Evolutionary conservation across 1,139 yeast species (phyloP).

Genomic region (Blastobotrys arbuscula): DNA sequence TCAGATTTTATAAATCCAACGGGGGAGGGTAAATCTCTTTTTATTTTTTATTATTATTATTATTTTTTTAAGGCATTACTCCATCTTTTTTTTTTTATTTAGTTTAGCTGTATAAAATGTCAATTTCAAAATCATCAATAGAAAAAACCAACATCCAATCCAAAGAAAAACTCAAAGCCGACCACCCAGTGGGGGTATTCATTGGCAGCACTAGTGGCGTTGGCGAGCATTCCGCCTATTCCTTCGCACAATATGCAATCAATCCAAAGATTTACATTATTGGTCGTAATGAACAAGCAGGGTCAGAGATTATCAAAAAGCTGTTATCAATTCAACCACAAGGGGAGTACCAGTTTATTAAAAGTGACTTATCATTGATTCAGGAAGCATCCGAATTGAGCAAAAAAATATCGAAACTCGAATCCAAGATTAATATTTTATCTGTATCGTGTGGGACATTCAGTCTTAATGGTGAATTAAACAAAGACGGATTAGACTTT

Average conservation of each 20-base stretch:
- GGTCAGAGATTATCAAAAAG: conserved; percentile 20
- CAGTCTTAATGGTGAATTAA: conserved; percentile 20
- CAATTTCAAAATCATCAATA: background rate
- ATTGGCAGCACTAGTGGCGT: conserved; percentile 34
- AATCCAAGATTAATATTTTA: conserved; percentile 27
- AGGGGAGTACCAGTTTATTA: conserved; percentile 25
- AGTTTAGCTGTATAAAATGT: background rate
- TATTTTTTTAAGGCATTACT: too few relatives aligned
- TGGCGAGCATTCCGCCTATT: conserved; percentile 30
- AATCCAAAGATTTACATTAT: conserved; percentile 31
- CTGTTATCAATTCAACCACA: conserved; percentile 15
- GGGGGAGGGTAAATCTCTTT: background rate
- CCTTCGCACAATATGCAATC: conserved; percentile 27
- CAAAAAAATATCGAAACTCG: conserved; percentile 21
- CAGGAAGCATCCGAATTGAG: conserved; percentile 23
- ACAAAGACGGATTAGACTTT: conserved; percentile 28
- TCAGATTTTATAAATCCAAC: background rate
- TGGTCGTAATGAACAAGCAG: conserved; percentile 29
- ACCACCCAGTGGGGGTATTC: conserved; percentile 25
- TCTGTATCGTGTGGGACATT: conserved; percentile 25
- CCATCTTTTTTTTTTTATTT: too few relatives aligned
- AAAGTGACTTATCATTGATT: conserved; percentile 25
- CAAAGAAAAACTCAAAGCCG: background rate
- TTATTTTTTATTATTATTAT: too few relatives aligned
- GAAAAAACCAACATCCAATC: background rate